phyloP scores from a whole-genome alignment of 2,329 filamentous ascomycete genomes.

The Curvularia sp. region DNA sequence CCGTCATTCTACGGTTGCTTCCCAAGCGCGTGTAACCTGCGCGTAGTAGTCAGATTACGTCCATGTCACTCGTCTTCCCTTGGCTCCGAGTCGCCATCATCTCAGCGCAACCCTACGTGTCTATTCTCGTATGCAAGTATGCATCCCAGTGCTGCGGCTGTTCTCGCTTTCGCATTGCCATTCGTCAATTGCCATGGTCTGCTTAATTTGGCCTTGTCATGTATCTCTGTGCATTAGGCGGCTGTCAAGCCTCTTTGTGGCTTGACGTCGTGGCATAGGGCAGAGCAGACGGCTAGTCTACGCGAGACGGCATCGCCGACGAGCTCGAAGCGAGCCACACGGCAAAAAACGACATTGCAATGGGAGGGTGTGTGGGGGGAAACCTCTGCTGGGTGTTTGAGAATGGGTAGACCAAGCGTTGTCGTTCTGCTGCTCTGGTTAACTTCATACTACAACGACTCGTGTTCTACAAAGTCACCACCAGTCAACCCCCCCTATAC shows the following conservation, averaged over 20 bases:
- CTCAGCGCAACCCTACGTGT: slow-evolving; percentile 18
- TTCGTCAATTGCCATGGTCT: slow-evolving; percentile 15
- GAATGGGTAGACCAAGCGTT: neutral
- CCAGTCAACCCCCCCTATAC: neutral
- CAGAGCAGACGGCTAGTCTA: slow-evolving; percentile 5
- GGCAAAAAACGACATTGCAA: neutral
- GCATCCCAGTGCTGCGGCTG: slow-evolving; percentile 19
- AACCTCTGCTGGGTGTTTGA: neutral
- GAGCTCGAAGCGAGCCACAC: neutral
- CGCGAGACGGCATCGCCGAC: slow-evolving; percentile 24
- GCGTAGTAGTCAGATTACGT: neutral
- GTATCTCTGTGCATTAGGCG: neutral
- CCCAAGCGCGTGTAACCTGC: neutral
- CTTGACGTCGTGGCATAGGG: slow-evolving; percentile 13
- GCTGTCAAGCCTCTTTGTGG: slow-evolving; percentile 19
- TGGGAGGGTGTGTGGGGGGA: neutral
- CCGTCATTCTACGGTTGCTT: neutral
- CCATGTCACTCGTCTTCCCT: neutral
- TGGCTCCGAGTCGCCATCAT: neutral
- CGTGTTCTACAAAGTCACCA: neutral
- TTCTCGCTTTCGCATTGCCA: slow-evolving; percentile 10
- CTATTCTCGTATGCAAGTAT: slow-evolving; percentile 17
- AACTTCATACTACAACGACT: neutral
- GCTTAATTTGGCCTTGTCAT: slow-evolving; percentile 17
- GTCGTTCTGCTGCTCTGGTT: neutral